Conservation (phyloP, 345 rosid species). For the Rhodamnia argentea region DNA sequence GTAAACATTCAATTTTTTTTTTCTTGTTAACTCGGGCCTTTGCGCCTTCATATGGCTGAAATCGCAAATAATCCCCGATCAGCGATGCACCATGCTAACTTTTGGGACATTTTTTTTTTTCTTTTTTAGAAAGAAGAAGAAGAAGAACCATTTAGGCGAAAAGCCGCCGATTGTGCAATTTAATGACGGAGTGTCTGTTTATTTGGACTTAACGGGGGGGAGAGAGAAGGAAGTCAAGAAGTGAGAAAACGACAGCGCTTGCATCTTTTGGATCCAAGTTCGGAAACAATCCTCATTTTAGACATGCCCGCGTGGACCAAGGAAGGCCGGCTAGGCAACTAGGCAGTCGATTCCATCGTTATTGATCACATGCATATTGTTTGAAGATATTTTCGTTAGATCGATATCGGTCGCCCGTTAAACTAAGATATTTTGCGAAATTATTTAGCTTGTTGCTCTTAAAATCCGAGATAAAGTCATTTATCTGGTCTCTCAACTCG, state of each 20-base stretch:
- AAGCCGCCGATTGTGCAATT: background rate
- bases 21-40: background rate
- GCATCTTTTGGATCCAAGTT: background rate
- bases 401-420: background rate
- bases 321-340: background rate
- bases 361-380: background rate
- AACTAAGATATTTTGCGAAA: background rate
- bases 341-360: background rate
- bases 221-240: background rate
- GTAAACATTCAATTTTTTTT: background rate
- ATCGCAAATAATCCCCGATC: background rate
- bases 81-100: accelerated
- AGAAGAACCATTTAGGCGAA: background rate
- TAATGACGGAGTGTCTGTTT: background rate
- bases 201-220: background rate
- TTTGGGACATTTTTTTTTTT: background rate
- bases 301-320: background rate
- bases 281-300: background rate
- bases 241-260: background rate
- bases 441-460: background rate
- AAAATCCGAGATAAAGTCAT: background rate
- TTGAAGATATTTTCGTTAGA: background rate
- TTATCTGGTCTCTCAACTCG: accelerated
- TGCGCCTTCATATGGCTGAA: background rate
- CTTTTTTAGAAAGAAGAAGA: background rate